Percentiles rank a stretch among this genome's conserved stretches.
phyloP scores from a whole-genome alignment of 176 grass and related monocot species.

The Carex scoparia region DNA sequence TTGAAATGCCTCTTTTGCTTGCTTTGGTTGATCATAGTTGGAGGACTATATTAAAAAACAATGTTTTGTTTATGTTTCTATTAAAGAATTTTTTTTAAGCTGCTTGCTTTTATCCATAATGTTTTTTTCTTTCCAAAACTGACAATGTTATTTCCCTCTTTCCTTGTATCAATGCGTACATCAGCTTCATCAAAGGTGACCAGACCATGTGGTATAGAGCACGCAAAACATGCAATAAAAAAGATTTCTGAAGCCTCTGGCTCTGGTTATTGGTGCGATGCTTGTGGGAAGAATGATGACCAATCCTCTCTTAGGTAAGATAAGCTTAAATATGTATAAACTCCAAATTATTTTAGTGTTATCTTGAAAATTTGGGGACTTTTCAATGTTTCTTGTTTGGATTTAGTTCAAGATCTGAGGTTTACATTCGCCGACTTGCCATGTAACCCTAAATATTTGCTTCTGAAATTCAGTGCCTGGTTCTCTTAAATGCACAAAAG shows the following conservation, averaged over 20 bases:
- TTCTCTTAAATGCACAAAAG: background rate
- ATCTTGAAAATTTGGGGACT: too few relatives aligned
- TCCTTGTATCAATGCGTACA: conserved; percentile 38
- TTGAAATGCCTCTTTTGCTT: too few relatives aligned
- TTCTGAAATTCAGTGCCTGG: background rate
- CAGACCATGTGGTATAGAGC: conserved; percentile 96
- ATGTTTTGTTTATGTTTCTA: background rate
- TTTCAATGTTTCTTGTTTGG: too few relatives aligned
- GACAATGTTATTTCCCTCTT: background rate
- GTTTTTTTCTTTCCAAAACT: background rate
- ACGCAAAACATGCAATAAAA: conserved; percentile 87
- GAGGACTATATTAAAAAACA: background rate
- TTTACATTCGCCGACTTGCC: too few relatives aligned
- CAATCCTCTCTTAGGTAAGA: conserved; percentile 70
- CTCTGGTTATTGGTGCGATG: conserved; percentile 87
- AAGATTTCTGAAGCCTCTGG: conserved; percentile 72
- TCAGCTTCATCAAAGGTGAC: conserved; percentile 84
- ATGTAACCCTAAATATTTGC: background rate
- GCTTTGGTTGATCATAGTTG: too few relatives aligned
- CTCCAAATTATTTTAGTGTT: too few relatives aligned
- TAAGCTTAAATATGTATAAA: background rate
- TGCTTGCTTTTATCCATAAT: background rate
- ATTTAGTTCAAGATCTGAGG: too few relatives aligned
- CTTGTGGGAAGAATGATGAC: conserved; percentile 70
- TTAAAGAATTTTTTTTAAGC: background rate